These are phyloP conservation scores for Fraxinus latifolia DNA, from an alignment of 305 asterid genomes.

Conservation along the genomic window DNA sequence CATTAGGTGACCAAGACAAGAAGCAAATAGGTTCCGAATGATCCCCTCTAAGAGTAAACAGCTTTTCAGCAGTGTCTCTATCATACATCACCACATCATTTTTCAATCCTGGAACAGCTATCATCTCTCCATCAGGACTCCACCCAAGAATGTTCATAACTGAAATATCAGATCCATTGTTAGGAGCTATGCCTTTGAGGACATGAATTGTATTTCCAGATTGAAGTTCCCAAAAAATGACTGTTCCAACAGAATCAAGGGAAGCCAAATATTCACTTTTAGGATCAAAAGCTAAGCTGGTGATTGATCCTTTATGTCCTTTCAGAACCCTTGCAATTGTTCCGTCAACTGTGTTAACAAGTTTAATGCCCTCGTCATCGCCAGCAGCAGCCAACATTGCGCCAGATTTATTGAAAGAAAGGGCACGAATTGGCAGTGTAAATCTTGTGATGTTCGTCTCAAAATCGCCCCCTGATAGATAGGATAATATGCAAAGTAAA, in stretches of 20 bases:
- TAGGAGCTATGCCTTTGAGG: conserved; percentile 79
- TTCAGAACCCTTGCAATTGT: conserved; percentile 86
- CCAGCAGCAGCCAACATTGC: conserved; percentile 94
- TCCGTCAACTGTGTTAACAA: conserved; percentile 89
- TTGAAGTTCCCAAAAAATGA: conserved; percentile 86
- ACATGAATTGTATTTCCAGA: conserved; percentile 73
- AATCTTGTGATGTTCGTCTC: conserved; percentile 89
- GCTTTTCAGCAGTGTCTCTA: conserved; percentile 90
- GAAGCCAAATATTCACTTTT: conserved; percentile 88
- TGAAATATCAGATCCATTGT: conserved; percentile 54
- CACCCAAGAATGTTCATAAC: conserved; percentile 64
- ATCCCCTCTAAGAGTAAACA: conserved; percentile 83
- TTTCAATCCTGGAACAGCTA: conserved; percentile 91
- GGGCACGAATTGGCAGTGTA: conserved; percentile 81
- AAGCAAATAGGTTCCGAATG: conserved; percentile 75
- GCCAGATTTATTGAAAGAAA: conserved; percentile 90
- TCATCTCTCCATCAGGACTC: conserved; percentile 94
- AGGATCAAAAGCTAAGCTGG: conserved; percentile 92
- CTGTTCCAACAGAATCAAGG: conserved; percentile 80
- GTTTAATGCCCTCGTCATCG: conserved; percentile 93
- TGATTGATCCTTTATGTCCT: conserved; percentile 86
- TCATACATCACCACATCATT: conserved; percentile 93
- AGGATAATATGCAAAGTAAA: not conserved
- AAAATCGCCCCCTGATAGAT: conserved; percentile 76
- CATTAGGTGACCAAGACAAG: conserved; percentile 96